Evolutionary conservation across 106 monocot genomes (phyloP).

Genomic region (Phalaenopsis aphrodite): DNA sequence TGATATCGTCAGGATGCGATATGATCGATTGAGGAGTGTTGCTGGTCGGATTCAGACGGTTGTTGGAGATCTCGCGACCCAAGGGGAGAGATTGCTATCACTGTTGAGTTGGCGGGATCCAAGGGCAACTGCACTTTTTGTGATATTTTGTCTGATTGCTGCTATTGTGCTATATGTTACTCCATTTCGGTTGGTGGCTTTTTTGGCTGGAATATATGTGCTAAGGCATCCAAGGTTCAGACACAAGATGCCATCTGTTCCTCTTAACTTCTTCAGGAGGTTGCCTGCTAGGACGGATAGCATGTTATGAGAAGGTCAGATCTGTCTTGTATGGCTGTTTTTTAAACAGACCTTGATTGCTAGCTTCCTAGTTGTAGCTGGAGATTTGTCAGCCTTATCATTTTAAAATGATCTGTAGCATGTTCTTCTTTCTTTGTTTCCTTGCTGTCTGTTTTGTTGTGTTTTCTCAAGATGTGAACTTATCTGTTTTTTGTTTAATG

Average conservation of each 20-base stretch:
- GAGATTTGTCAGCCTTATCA: no score
- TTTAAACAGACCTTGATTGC: not conserved
- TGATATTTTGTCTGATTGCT: constrained; percentile 38
- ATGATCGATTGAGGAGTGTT: constrained; percentile 66
- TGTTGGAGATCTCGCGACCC: constrained; percentile 63
- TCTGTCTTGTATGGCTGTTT: not conserved
- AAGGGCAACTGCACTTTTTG: constrained; percentile 48
- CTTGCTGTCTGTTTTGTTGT: not conserved
- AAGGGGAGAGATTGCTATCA: constrained; percentile 62
- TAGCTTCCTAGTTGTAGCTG: not conserved
- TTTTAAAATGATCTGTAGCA: not conserved
- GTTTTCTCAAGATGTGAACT: not conserved
- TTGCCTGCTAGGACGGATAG: constrained; percentile 37
- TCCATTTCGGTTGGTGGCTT: constrained; percentile 47
- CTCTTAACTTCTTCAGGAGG: constrained; percentile 35
- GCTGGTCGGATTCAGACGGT: constrained; percentile 72
- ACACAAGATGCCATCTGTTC: constrained; percentile 28
- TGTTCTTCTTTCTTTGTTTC: not conserved
- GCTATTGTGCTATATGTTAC: constrained; percentile 45
- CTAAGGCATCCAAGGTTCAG: constrained; percentile 40
- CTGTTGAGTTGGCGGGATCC: constrained; percentile 67
- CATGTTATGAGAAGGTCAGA: constrained; percentile 19
- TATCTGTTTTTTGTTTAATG: not conserved
- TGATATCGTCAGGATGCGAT: constrained; percentile 56
- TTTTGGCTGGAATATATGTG: constrained; percentile 40